Conservation (phyloP, 2,329 filamentous ascomycete genomes). For the Claviceps sorghi region DNA sequence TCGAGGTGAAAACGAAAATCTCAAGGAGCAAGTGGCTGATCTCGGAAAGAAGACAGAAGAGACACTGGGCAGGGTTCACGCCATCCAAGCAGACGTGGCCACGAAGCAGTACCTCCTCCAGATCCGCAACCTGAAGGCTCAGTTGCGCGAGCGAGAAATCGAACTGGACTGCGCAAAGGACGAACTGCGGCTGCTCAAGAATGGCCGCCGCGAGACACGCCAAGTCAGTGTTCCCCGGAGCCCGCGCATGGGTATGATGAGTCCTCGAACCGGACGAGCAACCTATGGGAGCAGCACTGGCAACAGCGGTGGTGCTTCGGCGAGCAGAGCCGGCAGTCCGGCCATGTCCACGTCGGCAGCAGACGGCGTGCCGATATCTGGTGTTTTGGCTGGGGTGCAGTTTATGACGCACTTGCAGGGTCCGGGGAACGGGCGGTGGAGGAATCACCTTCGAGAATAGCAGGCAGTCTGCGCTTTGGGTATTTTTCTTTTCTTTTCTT, state of each 20-base stretch:
- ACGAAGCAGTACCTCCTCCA: constrained; percentile 21
- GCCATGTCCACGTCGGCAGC: constrained; percentile 19
- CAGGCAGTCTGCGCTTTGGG: not conserved
- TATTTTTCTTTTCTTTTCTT: not conserved
- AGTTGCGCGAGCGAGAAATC: constrained; percentile 34
- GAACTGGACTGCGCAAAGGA: constrained; percentile 34
- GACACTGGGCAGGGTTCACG: constrained; percentile 32
- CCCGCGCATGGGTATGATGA: constrained; percentile 39
- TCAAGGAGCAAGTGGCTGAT: constrained; percentile 26
- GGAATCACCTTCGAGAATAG: constrained; percentile 28
- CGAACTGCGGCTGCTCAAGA: constrained; percentile 33
- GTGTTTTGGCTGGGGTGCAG: constrained; percentile 20
- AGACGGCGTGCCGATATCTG: constrained; percentile 13
- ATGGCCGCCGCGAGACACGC: constrained; percentile 39
- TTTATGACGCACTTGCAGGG: constrained; percentile 23
- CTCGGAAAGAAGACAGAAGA: constrained; percentile 28
- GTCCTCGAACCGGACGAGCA: constrained; percentile 26
- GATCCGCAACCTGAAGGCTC: constrained; percentile 25
- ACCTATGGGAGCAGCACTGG: constrained; percentile 5
- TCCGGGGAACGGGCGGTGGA: constrained; percentile 13
- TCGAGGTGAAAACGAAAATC: constrained; percentile 29
- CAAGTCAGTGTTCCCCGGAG: constrained; percentile 43
- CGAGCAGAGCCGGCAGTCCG: constrained; percentile 37
- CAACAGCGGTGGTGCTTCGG: constrained; percentile 18
- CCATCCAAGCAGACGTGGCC: constrained; percentile 27